A percentile compares a stretch with the other conserved stretches of the same genome.
phyloP scores from a whole-genome alignment of 73 alveolate species.

The Symbiodinium natans region DNA sequence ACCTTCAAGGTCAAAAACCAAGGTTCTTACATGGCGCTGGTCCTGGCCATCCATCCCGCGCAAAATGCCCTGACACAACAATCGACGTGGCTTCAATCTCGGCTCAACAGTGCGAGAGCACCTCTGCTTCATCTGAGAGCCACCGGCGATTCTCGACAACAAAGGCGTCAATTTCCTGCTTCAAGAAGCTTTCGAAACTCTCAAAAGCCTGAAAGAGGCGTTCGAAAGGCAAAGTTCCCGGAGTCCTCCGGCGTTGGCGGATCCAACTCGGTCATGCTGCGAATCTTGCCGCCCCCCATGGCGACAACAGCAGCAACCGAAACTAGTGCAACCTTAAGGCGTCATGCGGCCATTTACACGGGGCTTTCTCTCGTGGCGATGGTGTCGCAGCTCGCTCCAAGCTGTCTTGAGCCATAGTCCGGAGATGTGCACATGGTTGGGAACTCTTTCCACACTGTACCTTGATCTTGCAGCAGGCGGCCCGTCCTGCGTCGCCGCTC shows the following conservation, averaged over 20 bases:
- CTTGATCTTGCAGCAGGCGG: too few species aligned
- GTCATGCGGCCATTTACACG: too few species aligned
- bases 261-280: slow-evolving; percentile 4
- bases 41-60: slow-evolving; percentile 49
- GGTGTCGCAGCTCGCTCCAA: too few species aligned
- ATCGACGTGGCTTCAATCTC: neutral
- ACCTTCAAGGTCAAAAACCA: neutral
- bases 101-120: too few species aligned
- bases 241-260: slow-evolving; percentile 7
- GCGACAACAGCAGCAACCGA: neutral
- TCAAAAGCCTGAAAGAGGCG: neutral
- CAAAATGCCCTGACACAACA: neutral
- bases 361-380: too few species aligned
- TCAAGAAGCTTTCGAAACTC: neutral
- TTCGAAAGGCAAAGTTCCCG: neutral
- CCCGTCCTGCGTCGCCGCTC: slow-evolving; percentile 1
- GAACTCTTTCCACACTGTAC: too few species aligned
- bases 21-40: neutral
- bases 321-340: too few species aligned
- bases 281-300: slow-evolving; percentile 4
- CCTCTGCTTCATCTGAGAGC: slow-evolving; percentile 64
- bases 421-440: neutral
- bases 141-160: slow-evolving; percentile 45
- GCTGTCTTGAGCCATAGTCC: neutral
- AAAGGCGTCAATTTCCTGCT: slow-evolving; percentile 46